Percentiles rank a stretch among this genome's conserved stretches.
Evolutionary conservation across 768 basidiomycete genomes (phyloP).

Genomic region (Fistulinella prunicolor): DNA sequence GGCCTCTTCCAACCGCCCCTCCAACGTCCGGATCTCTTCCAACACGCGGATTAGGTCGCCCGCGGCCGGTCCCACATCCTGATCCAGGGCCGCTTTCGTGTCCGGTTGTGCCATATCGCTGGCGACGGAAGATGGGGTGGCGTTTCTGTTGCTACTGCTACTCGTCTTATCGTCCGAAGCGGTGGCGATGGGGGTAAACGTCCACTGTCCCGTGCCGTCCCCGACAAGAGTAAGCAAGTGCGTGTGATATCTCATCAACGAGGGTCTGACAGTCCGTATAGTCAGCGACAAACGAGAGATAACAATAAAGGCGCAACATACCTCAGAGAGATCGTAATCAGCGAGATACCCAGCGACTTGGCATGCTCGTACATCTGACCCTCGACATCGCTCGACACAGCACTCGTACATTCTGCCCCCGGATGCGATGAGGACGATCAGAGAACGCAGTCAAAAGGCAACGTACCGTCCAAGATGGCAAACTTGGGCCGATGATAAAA

Average conservation of each 20-base stretch:
- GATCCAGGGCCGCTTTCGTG: neutral
- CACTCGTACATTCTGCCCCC: slow-evolving; percentile 82
- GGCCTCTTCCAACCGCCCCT: slow-evolving; percentile 24
- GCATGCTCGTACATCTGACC: slow-evolving; percentile 94
- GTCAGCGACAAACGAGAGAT: neutral
- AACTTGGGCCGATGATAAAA: slow-evolving; percentile 86
- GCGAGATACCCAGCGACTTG: slow-evolving; percentile 83
- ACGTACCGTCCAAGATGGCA: slow-evolving; percentile 81
- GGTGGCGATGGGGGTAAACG: slow-evolving; percentile 50
- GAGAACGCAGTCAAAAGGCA: neutral
- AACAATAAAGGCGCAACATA: slow-evolving; percentile 31
- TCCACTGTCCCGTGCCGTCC: slow-evolving; percentile 69
- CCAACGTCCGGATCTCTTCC: slow-evolving; percentile 27
- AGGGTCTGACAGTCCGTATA: slow-evolving; percentile 45
- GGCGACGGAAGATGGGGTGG: no score
- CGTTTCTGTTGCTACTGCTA: no score
- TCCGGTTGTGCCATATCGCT: no score
- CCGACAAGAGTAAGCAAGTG: slow-evolving; percentile 79
- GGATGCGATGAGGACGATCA: neutral
- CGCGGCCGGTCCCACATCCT: slow-evolving; percentile 1
- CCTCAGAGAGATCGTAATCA: slow-evolving; percentile 91
- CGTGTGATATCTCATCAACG: slow-evolving; percentile 85
- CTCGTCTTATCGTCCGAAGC: neutral
- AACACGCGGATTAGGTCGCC: slow-evolving; percentile 23
- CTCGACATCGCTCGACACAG: slow-evolving; percentile 94